Conservation (phyloP, 163 green algal species). For the Prototheca cutis region DNA sequence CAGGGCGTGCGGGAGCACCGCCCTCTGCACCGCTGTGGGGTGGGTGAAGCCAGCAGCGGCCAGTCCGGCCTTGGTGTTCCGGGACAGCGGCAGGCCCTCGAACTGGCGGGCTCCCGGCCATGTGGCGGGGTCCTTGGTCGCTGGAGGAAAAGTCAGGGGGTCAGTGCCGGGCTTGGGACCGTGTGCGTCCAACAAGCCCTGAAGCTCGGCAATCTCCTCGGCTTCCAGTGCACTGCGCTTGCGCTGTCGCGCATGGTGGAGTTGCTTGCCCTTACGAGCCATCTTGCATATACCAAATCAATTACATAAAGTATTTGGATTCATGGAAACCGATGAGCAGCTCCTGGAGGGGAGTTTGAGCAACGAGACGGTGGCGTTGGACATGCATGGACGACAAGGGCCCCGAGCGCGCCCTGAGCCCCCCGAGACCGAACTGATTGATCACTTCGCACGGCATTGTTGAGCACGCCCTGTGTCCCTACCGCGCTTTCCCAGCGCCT, state of each 20-base stretch:
- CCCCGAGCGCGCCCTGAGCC: too few species aligned
- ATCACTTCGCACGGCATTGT: too few species aligned
- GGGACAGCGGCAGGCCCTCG: constrained; percentile 67
- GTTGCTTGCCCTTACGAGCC: not conserved
- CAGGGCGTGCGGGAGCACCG: constrained; percentile 84
- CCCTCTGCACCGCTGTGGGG: constrained; percentile 91
- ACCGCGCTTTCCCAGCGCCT: too few species aligned
- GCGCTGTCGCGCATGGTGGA: not conserved
- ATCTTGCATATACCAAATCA: not conserved
- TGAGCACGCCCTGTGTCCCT: too few species aligned
- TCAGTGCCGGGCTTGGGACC: constrained; percentile 41
- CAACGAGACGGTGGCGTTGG: too few species aligned
- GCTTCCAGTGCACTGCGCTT: constrained; percentile 31
- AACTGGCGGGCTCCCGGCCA: constrained; percentile 32
- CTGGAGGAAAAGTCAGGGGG: constrained; percentile 23
- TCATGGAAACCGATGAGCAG: too few species aligned
- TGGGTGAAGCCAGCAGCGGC: constrained; percentile 50
- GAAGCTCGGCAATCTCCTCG: constrained; percentile 38
- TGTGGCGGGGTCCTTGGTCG: constrained; percentile 1
- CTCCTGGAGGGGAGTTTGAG: too few species aligned
- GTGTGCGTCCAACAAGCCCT: constrained; percentile 23
- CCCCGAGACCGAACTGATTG: too few species aligned
- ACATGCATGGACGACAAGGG: not conserved
- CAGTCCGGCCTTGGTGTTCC: constrained; percentile 57
- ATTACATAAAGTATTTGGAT: not conserved